Evolutionary conservation across 2,329 filamentous ascomycete species (phyloP).

Genomic region (Pestalotiopsis sp.): DNA sequence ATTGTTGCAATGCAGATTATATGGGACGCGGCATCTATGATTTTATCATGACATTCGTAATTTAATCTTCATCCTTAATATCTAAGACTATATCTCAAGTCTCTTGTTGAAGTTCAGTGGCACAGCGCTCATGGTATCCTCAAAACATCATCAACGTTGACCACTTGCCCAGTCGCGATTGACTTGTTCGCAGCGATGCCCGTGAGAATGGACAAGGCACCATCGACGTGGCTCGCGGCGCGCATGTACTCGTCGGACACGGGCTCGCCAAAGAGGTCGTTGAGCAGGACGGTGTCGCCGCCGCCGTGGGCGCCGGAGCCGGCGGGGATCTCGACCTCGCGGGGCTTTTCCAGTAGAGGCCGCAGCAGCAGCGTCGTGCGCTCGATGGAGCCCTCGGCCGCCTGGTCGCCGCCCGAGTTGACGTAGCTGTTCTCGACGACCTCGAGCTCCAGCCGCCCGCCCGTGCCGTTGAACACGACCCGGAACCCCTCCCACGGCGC

Average conservation of each 20-base stretch:
- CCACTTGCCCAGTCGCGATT: constrained; percentile 58
- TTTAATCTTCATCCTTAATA: not conserved
- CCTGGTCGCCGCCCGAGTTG: constrained; percentile 62
- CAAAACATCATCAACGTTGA: constrained; percentile 57
- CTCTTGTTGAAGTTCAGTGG: no score
- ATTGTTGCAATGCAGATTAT: not conserved
- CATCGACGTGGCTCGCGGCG: constrained; percentile 61
- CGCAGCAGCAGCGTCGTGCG: constrained; percentile 50
- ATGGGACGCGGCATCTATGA: no score
- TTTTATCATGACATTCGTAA: no score
- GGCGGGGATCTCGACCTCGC: constrained; percentile 54
- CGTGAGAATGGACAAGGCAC: constrained; percentile 60
- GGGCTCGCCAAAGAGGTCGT: constrained; percentile 59
- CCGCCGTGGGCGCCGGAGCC: constrained; percentile 62
- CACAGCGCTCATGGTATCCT: constrained; percentile 29
- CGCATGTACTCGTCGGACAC: constrained; percentile 55
- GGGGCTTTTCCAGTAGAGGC: constrained; percentile 59
- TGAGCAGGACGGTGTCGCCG: constrained; percentile 58
- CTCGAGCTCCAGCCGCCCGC: constrained; percentile 61
- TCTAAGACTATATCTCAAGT: not conserved
- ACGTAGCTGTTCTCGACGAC: constrained; percentile 66
- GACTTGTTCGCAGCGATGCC: constrained; percentile 63
- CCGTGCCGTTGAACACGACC: constrained; percentile 60
- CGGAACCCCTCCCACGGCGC: constrained; percentile 66
- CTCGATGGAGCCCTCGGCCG: constrained; percentile 55